These are phyloP conservation scores for Euphorbia celastroides DNA, from an alignment of 441 rosid species.

Conservation along the genomic window DNA sequence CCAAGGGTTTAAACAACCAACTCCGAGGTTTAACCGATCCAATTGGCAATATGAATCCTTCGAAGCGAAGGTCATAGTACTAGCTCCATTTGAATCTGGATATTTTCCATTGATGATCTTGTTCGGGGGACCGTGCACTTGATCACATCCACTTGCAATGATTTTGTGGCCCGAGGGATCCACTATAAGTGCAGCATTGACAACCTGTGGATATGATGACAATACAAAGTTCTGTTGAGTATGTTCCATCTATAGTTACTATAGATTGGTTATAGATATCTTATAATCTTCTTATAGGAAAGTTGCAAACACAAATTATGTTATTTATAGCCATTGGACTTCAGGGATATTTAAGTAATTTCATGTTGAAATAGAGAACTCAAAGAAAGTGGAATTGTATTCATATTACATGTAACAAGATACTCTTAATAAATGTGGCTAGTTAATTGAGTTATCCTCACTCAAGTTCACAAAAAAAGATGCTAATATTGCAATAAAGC, in stretches of 20 bases:
- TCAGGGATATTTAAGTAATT: too few relatives aligned
- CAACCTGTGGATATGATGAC: conserved; percentile 35
- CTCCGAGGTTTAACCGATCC: conserved; percentile 20
- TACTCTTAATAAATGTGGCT: not conserved
- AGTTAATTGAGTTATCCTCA: not conserved
- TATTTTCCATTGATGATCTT: conserved; percentile 16
- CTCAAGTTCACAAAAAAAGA: not conserved
- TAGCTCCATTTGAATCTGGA: conserved; percentile 19
- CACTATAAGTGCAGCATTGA: conserved; percentile 79
- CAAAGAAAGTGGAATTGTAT: not conserved
- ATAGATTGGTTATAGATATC: too few relatives aligned
- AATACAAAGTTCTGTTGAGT: not conserved
- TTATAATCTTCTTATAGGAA: too few relatives aligned
- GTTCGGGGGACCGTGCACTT: conserved; percentile 29
- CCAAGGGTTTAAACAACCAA: conserved; percentile 75
- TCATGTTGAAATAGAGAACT: too few relatives aligned
- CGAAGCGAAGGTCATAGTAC: conserved; percentile 18
- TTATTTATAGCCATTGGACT: too few relatives aligned
- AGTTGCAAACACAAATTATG: too few relatives aligned
- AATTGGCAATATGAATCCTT: conserved; percentile 22
- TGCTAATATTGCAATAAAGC: not conserved
- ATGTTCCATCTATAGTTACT: too few relatives aligned
- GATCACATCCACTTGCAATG: conserved; percentile 64
- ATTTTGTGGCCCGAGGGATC: conserved; percentile 54
- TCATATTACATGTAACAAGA: not conserved